These are phyloP conservation scores for Leptographium flavum DNA, from an alignment of 2,329 filamentous ascomycete species.

Conservation along the genomic window DNA sequence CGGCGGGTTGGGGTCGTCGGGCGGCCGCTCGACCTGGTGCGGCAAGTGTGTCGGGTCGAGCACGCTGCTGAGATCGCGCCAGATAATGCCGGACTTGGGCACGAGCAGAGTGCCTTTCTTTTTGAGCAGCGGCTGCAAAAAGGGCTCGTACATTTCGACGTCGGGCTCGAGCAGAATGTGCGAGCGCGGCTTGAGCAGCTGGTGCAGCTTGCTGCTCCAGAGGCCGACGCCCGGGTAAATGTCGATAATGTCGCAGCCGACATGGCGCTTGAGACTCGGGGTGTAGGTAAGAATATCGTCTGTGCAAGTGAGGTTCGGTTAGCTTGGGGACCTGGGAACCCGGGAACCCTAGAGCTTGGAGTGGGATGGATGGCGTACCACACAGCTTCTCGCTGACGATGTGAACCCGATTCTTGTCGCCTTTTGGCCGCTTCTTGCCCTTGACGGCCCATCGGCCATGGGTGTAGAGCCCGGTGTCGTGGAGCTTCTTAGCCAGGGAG, in stretches of 20 bases:
- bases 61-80: constrained; percentile 41
- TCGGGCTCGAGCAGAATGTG: constrained; percentile 76
- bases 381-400: constrained; percentile 37
- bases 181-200: constrained; percentile 59
- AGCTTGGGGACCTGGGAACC: too few species aligned
- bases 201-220: constrained; percentile 64
- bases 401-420: constrained; percentile 32
- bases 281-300: constrained; percentile 60
- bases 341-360: too few species aligned
- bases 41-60: constrained; percentile 36
- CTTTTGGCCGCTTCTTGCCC: constrained; percentile 6
- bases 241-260: constrained; percentile 75
- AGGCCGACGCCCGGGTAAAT: constrained; percentile 68
- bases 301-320: constrained; percentile 18
- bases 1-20: constrained; percentile 25
- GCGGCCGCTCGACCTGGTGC: constrained; percentile 32
- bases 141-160: constrained; percentile 37
- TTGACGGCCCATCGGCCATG: constrained; percentile 6
- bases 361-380: too few species aligned
- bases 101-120: constrained; percentile 34
- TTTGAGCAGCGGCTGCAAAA: constrained; percentile 43
- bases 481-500: constrained; percentile 12
- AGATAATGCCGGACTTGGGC: constrained; percentile 42
- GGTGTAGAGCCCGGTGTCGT: constrained; percentile 10
- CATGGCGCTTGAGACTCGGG: constrained; percentile 53